A percentile compares a stretch with the other conserved stretches of the same genome.
phyloP scores from a whole-genome alignment of 75 land plant genomes.

The Gnetum montanum region DNA sequence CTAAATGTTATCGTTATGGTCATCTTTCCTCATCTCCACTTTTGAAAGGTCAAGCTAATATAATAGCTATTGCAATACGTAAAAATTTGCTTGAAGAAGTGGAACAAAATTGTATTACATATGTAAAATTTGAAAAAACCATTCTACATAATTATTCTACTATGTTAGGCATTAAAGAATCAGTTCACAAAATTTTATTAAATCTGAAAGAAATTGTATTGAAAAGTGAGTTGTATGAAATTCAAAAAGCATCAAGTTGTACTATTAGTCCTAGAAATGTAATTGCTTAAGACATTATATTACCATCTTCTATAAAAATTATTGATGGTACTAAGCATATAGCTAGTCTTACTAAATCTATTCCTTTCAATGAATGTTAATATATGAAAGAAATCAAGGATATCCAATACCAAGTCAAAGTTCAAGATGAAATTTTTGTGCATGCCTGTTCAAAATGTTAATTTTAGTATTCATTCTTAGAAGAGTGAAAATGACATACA shows the following conservation, averaged over 20 bases:
- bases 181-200: too few relatives aligned
- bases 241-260: not conserved
- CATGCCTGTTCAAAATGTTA: constrained; percentile 16
- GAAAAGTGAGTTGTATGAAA: not conserved
- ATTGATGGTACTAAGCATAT: constrained; percentile 3
- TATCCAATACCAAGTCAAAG: not conserved
- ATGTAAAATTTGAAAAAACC: not conserved
- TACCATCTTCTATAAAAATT: constrained; percentile 2
- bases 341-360: not conserved
- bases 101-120: not conserved
- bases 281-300: constrained; percentile 3
- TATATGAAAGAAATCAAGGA: not conserved
- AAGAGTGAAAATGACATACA: not conserved
- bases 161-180: not conserved
- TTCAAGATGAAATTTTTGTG: constrained; percentile 7
- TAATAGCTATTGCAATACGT: not conserved
- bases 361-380: not conserved
- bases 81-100: not conserved
- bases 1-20: constrained; percentile 2
- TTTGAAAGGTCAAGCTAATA: constrained; percentile 20
- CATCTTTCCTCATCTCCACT: constrained; percentile 14
- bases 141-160: not conserved
- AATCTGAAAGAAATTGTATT: too few relatives aligned
- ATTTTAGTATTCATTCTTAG: constrained; percentile 12
- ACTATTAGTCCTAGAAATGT: not conserved